Evolutionary conservation across 163 green algal species (phyloP), one percentile per base, ranked within the genome.

Genomic region (Chloroidium sp.): DNA sequence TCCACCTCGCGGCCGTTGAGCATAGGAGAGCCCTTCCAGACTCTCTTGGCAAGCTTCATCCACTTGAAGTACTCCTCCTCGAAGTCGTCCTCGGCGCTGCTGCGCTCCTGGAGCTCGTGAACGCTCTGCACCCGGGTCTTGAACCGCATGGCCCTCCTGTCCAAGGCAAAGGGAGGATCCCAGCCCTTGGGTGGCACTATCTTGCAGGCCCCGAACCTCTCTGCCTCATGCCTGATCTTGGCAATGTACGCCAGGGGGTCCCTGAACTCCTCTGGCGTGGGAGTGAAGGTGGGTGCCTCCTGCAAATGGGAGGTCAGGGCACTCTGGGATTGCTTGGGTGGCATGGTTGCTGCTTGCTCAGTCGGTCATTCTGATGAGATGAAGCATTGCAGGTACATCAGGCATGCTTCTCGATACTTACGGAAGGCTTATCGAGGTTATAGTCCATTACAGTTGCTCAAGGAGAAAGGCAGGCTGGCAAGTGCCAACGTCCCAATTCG

Each of bases 1-100:
- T 97, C 91, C 36, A 98, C 81, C 74, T 93, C 90, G 64, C 88
- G 86, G 1, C 92, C 91, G 4, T 78, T 80, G n/a, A 94, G 86
- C 12, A 88, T 79, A 4, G 93, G 93, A 36, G 89, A 86, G 60
- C 87, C 86, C 81, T 84, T 90, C 1, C 67, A 59, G 62, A 82
- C n/a, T 57, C 86, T 88, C 60, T 85, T 84, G 36, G 86, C 80
- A 1, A 79, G 59, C 60, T 85, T 69, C 13, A 92, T 77, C 75
- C 84, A 93, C 8, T 76, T 80, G 13, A 86, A 78, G 69, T 88
- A 89, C 1, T 90, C 85, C 6, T 80, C 79, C 36, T 88, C 82
- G 64, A 93, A 93, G 10, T 80, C 74, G 8, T 84, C 72, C 59
- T 76, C 80, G 4, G 77, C 81, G 64, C 78, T 81, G 60, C 36